Percentiles rank a stretch among this genome's conserved stretches.
phyloP scores from a whole-genome alignment of 306 rosid genomes.

The Delonix regia region DNA sequence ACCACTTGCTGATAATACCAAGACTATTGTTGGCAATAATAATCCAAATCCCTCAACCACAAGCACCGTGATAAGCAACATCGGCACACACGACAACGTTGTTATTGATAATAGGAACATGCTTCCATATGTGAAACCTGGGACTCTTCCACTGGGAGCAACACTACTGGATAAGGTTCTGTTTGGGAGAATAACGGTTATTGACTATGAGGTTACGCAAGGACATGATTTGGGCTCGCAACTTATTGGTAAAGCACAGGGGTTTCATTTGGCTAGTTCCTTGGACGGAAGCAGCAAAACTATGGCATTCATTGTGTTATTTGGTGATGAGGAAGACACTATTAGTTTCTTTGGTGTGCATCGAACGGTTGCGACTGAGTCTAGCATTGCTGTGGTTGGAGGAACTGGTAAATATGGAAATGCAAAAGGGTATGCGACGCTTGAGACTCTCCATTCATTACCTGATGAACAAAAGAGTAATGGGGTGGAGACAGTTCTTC shows the following conservation, averaged over 20 bases:
- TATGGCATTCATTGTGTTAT: slow-evolving; percentile 43
- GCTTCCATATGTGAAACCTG: slow-evolving; percentile 33
- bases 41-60: background rate
- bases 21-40: background rate
- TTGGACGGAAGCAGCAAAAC: slow-evolving; percentile 54
- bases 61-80: slow-evolving; percentile 26
- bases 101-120: slow-evolving; percentile 17
- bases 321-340: slow-evolving; percentile 26
- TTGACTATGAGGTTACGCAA: slow-evolving; percentile 48
- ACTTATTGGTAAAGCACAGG: slow-evolving; percentile 46
- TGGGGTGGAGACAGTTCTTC: slow-evolving; percentile 41
- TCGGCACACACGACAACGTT: slow-evolving; percentile 38
- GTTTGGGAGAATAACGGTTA: slow-evolving; percentile 55
- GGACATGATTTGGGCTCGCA: slow-evolving; percentile 36
- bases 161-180: slow-evolving; percentile 33
- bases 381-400: slow-evolving; percentile 47
- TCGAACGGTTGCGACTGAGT: slow-evolving; percentile 31
- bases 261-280: slow-evolving; percentile 50
- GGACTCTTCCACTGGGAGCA: slow-evolving; percentile 23
- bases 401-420: slow-evolving; percentile 46
- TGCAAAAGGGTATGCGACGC: slow-evolving; percentile 47
- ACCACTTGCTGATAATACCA: slow-evolving; percentile 32
- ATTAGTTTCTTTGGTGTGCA: slow-evolving; percentile 52
- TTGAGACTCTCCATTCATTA: slow-evolving; percentile 24
- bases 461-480: slow-evolving; percentile 19